Evolutionary conservation across 225 moss, liverwort and hornwort species (phyloP).

Genomic region (Physcomitrellopsis africana): DNA sequence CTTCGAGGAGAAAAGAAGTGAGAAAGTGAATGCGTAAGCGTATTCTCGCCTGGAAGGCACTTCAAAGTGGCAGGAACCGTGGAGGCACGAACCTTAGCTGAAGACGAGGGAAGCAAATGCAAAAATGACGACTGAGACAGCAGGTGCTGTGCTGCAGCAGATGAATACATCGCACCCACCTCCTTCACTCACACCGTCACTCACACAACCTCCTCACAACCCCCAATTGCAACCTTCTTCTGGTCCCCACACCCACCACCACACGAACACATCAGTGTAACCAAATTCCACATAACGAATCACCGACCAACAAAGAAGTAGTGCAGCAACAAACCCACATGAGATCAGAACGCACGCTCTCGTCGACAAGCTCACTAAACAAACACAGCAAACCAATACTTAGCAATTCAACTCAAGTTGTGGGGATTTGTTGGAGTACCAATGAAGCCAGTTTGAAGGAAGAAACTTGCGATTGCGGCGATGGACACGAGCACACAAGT

Average conservation of each 20-base stretch:
- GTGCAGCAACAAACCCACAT: too few species aligned
- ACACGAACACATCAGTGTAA: too few species aligned
- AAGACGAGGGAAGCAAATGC: constrained; percentile 29
- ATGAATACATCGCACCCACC: constrained; percentile 49
- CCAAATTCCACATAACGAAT: too few species aligned
- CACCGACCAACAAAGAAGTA: too few species aligned
- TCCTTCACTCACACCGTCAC: constrained; percentile 13
- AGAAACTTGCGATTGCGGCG: too few species aligned
- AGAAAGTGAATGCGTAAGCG: background rate
- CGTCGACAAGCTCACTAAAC: too few species aligned
- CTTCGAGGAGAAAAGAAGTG: constrained; percentile 18
- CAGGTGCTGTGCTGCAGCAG: constrained; percentile 51
- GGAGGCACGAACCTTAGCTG: constrained; percentile 31
- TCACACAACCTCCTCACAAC: constrained; percentile 25
- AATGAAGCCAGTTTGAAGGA: too few species aligned
- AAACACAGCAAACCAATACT: too few species aligned
- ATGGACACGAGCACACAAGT: too few species aligned
- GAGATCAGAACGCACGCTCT: too few species aligned
- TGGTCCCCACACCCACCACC: constrained; percentile 15
- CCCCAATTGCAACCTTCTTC: constrained; percentile 37
- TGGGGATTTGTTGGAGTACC: too few species aligned
- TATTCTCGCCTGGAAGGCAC: background rate
- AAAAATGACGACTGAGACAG: constrained; percentile 30
- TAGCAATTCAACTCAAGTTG: too few species aligned
- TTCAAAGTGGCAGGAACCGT: constrained; percentile 18